These are phyloP conservation scores for Hibiscus tridactylites DNA, from an alignment of 345 rosid genomes.

Conservation along the genomic window DNA sequence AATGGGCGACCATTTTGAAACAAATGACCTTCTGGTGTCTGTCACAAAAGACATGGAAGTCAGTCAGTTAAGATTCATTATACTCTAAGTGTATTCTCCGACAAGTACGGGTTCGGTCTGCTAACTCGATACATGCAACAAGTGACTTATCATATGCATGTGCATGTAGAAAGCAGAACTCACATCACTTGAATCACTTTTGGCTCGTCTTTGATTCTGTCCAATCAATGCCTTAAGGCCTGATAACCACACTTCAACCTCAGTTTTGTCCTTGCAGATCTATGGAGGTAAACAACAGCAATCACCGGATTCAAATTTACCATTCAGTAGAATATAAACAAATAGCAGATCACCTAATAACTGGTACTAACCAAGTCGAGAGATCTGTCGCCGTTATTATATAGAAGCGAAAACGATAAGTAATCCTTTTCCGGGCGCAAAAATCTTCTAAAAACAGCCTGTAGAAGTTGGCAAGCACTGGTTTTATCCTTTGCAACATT, in stretches of 20 bases:
- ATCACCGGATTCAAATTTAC: constrained; percentile 9
- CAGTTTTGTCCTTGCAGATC: constrained; percentile 97
- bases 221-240: constrained; percentile 68
- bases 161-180: constrained; percentile 15
- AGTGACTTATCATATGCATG: neutral
- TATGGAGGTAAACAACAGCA: constrained; percentile 22
- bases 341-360: neutral
- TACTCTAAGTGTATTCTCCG: too few relatives aligned
- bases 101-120: neutral
- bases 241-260: constrained; percentile 86
- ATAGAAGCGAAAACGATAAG: constrained; percentile 85
- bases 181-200: constrained; percentile 74
- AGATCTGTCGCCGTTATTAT: constrained; percentile 83
- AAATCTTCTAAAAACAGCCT: constrained; percentile 91
- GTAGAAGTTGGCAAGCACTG: constrained; percentile 8
- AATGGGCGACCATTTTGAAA: constrained; percentile 41
- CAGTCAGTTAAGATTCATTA: neutral
- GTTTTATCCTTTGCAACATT: neutral
- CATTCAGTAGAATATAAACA: neutral
- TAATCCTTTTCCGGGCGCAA: constrained; percentile 94
- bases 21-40: constrained; percentile 46
- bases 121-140: neutral
- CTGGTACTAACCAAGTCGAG: constrained; percentile 79
- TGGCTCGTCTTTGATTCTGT: constrained; percentile 45
- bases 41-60: constrained; percentile 19